phyloP scores from a whole-genome alignment of 2,329 filamentous ascomycete species.

The Xylaria multiplex region DNA sequence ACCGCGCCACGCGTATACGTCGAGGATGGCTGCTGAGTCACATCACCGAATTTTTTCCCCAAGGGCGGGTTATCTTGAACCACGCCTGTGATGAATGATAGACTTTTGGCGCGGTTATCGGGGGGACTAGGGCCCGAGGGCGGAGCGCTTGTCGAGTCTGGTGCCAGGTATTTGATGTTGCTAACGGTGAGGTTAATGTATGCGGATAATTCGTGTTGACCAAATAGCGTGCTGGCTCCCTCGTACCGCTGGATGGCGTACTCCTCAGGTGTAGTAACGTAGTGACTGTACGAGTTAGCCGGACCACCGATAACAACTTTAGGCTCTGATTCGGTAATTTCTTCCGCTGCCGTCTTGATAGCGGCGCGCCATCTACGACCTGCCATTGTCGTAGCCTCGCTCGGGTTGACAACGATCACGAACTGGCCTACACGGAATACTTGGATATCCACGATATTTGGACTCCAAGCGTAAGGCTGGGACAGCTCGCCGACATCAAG shows the following conservation, averaged over 20 bases:
- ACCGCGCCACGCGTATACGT: slow-evolving; percentile 69
- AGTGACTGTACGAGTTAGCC: slow-evolving; percentile 88
- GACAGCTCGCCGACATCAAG: slow-evolving; percentile 84
- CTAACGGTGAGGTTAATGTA: slow-evolving; percentile 87
- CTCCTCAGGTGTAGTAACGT: slow-evolving; percentile 81
- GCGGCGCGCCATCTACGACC: slow-evolving; percentile 86
- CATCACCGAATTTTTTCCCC: slow-evolving; percentile 76
- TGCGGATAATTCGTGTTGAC: slow-evolving; percentile 81
- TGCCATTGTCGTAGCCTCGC: slow-evolving; percentile 91
- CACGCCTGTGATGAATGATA: slow-evolving; percentile 84
- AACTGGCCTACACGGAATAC: slow-evolving; percentile 84
- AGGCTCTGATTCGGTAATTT: slow-evolving; percentile 61
- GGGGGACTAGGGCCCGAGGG: slow-evolving; percentile 73
- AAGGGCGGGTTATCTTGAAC: slow-evolving; percentile 75
- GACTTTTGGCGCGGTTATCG: slow-evolving; percentile 78
- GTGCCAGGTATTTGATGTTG: slow-evolving; percentile 73
- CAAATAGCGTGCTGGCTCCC: slow-evolving; percentile 91
- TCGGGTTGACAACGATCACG: slow-evolving; percentile 84
- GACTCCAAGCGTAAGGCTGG: slow-evolving; percentile 82
- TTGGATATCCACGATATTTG: slow-evolving; percentile 90
- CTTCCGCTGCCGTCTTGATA: slow-evolving; percentile 61
- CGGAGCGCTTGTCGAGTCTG: slow-evolving; percentile 55
- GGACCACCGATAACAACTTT: slow-evolving; percentile 85
- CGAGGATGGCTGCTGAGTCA: slow-evolving; percentile 63
- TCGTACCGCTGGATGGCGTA: slow-evolving; percentile 90